A percentile compares a stretch with the other conserved stretches of the same genome.
phyloP scores from a whole-genome alignment of 495 filamentous ascomycete species.

The Neurospora sp. region DNA sequence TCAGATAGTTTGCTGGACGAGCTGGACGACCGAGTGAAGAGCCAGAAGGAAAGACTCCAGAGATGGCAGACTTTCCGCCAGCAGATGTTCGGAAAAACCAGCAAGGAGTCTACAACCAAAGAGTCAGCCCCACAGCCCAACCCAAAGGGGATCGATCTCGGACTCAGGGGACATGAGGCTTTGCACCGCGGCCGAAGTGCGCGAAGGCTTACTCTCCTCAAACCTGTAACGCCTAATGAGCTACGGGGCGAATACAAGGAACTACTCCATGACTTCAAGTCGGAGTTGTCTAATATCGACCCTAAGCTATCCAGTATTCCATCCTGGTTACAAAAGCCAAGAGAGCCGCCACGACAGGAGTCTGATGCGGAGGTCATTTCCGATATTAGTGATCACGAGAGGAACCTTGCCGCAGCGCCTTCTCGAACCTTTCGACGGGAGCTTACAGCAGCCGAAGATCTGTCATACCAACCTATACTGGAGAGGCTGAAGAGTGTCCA shows the following conservation, averaged over 20 bases:
- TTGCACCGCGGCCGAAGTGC: slow-evolving; percentile 22
- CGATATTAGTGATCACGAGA: slow-evolving; percentile 37
- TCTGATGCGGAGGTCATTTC: slow-evolving; percentile 27
- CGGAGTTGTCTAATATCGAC: slow-evolving; percentile 26
- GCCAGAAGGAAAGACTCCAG: slow-evolving; percentile 53
- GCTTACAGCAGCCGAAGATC: neutral
- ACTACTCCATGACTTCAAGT: slow-evolving; percentile 30
- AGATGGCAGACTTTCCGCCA: slow-evolving; percentile 63
- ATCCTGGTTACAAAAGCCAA: slow-evolving; percentile 18
- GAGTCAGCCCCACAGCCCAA: slow-evolving; percentile 13
- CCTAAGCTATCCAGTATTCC: slow-evolving; percentile 3
- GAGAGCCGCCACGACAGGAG: slow-evolving; percentile 2
- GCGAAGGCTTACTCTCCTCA: slow-evolving; percentile 14
- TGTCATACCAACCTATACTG: neutral
- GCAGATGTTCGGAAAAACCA: slow-evolving; percentile 32
- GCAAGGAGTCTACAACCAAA: slow-evolving; percentile 6
- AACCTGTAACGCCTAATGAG: neutral
- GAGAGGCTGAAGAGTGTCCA: neutral
- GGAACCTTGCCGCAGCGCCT: slow-evolving; percentile 5
- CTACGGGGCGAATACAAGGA: slow-evolving; percentile 33
- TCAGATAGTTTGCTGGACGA: slow-evolving; percentile 46
- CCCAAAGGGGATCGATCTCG: slow-evolving; percentile 34
- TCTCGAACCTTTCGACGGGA: neutral
- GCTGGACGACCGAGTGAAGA: slow-evolving; percentile 48
- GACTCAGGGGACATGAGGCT: slow-evolving; percentile 38